These are phyloP conservation scores for Eudorina sp. DNA, from an alignment of 139 green algal species.

Conservation along the genomic window DNA sequence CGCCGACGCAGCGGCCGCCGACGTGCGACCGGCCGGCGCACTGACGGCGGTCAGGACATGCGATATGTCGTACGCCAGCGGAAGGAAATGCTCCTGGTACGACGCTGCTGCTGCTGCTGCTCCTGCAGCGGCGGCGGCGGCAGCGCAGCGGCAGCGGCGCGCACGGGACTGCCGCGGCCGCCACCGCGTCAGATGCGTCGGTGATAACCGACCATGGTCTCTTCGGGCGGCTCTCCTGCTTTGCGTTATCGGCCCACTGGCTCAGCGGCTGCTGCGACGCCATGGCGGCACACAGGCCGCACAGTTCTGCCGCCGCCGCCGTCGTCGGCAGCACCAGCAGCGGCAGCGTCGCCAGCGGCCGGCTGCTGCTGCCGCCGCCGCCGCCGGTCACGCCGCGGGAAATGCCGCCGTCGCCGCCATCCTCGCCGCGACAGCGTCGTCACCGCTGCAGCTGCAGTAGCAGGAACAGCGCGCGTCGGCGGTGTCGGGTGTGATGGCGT, in stretches of 20 bases:
- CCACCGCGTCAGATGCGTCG: no score
- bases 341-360: slow-evolving; percentile 21
- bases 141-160: no score
- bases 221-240: no score
- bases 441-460: no score
- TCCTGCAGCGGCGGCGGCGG: no score
- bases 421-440: no score
- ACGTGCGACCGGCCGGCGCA: neutral
- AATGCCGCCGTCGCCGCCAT: no score
- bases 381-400: no score
- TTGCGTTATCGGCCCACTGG: neutral
- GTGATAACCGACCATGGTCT: no score
- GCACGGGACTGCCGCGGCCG: no score
- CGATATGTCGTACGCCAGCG: neutral
- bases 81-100: neutral
- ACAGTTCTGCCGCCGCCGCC: neutral
- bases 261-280: neutral
- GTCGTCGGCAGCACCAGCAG: slow-evolving; percentile 11
- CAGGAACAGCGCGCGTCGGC: no score
- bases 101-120: neutral
- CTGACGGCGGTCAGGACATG: neutral
- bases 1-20: neutral
- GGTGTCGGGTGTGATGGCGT: neutral
- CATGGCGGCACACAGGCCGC: slow-evolving; percentile 10
- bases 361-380: neutral